phyloP scores from a whole-genome alignment of 331 rosid species.

The Pyrus hybrid region DNA sequence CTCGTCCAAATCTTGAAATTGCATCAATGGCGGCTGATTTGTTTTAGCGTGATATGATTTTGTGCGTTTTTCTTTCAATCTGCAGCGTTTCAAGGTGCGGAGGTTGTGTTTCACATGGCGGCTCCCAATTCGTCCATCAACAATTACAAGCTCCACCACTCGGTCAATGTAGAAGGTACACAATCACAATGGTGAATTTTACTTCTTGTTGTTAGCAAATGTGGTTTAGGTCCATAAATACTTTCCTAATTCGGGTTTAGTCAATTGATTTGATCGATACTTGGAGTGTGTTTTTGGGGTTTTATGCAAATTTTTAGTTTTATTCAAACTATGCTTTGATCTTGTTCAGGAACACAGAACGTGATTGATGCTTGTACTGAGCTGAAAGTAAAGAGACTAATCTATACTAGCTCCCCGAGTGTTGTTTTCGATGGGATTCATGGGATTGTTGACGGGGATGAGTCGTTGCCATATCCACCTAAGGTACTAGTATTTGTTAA shows the following conservation, averaged over 20 bases:
- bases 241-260: background rate
- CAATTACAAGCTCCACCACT: conserved; percentile 64
- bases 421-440: conserved; percentile 93
- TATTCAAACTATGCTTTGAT: background rate
- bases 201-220: background rate
- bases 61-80: background rate
- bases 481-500: conserved; percentile 31
- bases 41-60: background rate
- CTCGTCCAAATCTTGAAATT: background rate
- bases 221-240: background rate
- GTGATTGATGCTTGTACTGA: conserved; percentile 78
- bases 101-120: conserved; percentile 95
- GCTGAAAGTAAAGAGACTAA: conserved; percentile 66
- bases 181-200: background rate
- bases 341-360: conserved; percentile 61
- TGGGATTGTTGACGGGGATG: conserved; percentile 60
- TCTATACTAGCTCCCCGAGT: conserved; percentile 86
- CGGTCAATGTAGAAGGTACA: conserved; percentile 87
- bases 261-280: background rate
- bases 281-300: background rate
- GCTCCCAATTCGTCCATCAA: conserved; percentile 92
- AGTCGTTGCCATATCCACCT: conserved; percentile 73
- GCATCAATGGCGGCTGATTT: background rate
- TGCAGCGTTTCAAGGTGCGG: conserved; percentile 75
- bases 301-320: background rate